Percentiles rank a stretch among this genome's conserved stretches.
These are phyloP conservation scores for Kodamaea hsintzibuensis DNA, from an alignment of 805 yeast genomes.

Conservation along the genomic window DNA sequence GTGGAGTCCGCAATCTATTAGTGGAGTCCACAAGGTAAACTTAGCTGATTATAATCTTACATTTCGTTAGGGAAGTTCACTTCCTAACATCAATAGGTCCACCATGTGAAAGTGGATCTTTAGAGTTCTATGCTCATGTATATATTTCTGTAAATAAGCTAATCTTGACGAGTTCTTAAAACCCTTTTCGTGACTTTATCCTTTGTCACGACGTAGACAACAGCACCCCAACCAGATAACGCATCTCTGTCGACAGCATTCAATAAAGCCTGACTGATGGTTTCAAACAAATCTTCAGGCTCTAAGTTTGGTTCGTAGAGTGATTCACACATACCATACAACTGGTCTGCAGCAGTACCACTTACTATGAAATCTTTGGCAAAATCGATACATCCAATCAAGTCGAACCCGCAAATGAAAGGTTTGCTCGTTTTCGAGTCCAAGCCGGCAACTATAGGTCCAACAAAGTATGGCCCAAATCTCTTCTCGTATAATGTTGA, in stretches of 20 bases:
- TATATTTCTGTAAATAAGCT: constrained; percentile 18
- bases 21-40: too few species aligned
- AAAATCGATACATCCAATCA: constrained; percentile 93
- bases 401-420: constrained; percentile 91
- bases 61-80: constrained; percentile 49
- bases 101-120: neutral
- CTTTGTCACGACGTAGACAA: constrained; percentile 87
- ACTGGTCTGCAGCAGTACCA: constrained; percentile 96
- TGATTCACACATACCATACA: constrained; percentile 98
- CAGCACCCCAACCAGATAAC: constrained; percentile 97
- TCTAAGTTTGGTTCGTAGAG: constrained; percentile 91
- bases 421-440: constrained; percentile 82
- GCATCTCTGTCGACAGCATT: constrained; percentile 98
- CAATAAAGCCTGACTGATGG: constrained; percentile 88
- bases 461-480: constrained; percentile 95
- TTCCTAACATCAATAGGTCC: neutral
- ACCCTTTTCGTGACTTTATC: constrained; percentile 87
- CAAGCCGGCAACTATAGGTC: constrained; percentile 95
- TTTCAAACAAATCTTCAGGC: constrained; percentile 94
- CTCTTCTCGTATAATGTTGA: constrained; percentile 87
- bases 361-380: constrained; percentile 93
- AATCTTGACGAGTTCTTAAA: constrained; percentile 95
- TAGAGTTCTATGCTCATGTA: neutral
- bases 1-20: too few species aligned
- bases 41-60: too few species aligned